Percentiles rank a stretch among this genome's conserved stretches.
Evolutionary conservation across 257 asterid genomes (phyloP).

Genomic region (Henckelia pumila): DNA sequence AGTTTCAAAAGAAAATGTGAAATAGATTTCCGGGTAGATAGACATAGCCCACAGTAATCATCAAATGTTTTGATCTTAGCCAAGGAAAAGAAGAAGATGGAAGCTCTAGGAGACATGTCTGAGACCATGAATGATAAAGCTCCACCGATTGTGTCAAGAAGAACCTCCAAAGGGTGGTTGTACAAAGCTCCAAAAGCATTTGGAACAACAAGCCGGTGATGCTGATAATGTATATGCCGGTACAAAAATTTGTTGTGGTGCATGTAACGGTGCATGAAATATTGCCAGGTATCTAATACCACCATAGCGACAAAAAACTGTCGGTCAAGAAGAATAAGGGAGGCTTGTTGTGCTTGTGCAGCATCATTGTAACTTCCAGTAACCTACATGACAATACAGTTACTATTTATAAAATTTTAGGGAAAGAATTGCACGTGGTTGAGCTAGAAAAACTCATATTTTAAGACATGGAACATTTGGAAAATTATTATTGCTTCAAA

Average conservation of each 20-base stretch:
- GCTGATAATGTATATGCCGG: conserved; percentile 79
- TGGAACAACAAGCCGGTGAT: conserved; percentile 73
- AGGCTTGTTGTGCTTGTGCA: conserved; percentile 36
- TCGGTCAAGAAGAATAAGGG: conserved; percentile 47
- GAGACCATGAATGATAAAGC: conserved; percentile 76
- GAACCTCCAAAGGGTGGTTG: conserved; percentile 84
- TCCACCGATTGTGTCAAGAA: conserved; percentile 82
- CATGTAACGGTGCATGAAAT: conserved; percentile 94
- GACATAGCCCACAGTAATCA: conserved; percentile 90
- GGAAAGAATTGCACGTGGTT: background rate
- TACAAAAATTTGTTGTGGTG: conserved; percentile 83
- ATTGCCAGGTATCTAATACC: conserved; percentile 95
- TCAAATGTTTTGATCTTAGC: conserved; percentile 79
- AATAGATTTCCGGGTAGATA: conserved; percentile 80
- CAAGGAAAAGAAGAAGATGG: conserved; percentile 79
- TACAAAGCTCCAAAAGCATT: conserved; percentile 84
- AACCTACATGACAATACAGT: conserved; percentile 42
- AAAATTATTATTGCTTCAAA: background rate
- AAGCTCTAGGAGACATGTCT: conserved; percentile 85
- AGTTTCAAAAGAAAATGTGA: conserved; percentile 67
- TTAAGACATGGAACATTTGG: background rate
- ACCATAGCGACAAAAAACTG: conserved; percentile 74
- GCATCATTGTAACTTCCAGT: conserved; percentile 58
- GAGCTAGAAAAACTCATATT: background rate
- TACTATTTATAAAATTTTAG: too few species aligned